Conservation (phyloP, 1,139 yeast species). For the Scheffersomyces illinoinensis region DNA sequence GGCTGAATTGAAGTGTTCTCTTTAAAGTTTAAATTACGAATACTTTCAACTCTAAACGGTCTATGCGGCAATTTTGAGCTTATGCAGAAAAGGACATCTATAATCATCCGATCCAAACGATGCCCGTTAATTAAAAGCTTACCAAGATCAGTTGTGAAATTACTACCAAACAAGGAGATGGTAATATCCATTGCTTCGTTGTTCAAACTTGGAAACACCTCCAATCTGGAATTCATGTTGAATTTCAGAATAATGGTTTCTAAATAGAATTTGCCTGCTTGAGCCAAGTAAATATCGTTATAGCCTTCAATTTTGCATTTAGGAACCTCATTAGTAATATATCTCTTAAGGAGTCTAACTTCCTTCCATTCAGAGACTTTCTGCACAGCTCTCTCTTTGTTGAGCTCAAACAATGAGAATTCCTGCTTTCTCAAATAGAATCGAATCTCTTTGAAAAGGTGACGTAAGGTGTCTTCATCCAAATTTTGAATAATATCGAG, state of each 20-base stretch:
- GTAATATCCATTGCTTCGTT: neutral
- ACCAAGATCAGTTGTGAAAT: neutral
- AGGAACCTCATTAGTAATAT: neutral
- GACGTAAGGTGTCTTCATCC: neutral
- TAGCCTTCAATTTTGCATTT: neutral
- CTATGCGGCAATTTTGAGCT: neutral
- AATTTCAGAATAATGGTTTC: neutral
- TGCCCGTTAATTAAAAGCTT: neutral
- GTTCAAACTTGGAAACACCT: neutral
- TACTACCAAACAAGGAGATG: neutral
- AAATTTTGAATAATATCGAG: neutral
- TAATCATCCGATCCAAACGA: neutral
- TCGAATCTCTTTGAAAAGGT: conserved; percentile 3
- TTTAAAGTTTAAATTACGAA: neutral
- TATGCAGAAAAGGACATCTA: neutral
- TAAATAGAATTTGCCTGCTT: neutral
- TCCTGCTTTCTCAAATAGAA: conserved; percentile 6
- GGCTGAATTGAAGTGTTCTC: neutral
- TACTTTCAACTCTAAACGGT: neutral
- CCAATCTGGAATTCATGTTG: neutral
- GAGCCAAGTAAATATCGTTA: neutral
- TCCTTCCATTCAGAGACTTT: neutral
- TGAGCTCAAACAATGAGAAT: conserved; percentile 5
- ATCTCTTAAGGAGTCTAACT: neutral
- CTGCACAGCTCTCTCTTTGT: conserved; percentile 1